Evolutionary conservation across 331 rosid species (phyloP).

Genomic region (Dryas integrifolia): DNA sequence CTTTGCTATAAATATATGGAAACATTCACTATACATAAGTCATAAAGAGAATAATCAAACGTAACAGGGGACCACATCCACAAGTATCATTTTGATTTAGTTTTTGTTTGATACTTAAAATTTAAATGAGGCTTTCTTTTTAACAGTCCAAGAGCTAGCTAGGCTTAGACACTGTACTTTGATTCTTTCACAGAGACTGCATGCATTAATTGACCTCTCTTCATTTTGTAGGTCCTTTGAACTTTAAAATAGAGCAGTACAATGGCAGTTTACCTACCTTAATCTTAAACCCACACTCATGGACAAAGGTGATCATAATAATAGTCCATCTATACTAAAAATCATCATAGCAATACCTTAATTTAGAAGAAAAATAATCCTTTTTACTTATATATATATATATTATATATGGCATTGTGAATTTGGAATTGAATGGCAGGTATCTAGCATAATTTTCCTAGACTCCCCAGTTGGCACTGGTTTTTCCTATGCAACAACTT

Average conservation of each 20-base stretch:
- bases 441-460: constrained; percentile 51
- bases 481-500: constrained; percentile 49
- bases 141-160: too few relatives aligned
- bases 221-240: constrained; percentile 50
- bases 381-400: neutral
- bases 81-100: too few relatives aligned
- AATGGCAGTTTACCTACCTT: constrained; percentile 54
- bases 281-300: constrained; percentile 42
- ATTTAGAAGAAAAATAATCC: too few relatives aligned
- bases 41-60: too few relatives aligned
- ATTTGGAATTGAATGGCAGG: constrained; percentile 21
- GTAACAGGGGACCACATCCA: too few relatives aligned
- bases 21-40: too few relatives aligned
- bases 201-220: neutral
- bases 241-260: constrained; percentile 37
- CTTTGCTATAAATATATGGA: too few relatives aligned
- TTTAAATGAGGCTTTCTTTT: too few relatives aligned
- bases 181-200: too few relatives aligned
- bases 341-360: too few relatives aligned
- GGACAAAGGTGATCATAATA: constrained; percentile 52
- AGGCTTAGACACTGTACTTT: neutral
- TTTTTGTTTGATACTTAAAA: too few relatives aligned
- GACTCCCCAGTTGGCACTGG: constrained; percentile 65
- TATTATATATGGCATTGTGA: neutral
- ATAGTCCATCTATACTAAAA: too few relatives aligned